These are phyloP conservation scores for Salmacisia buchloeana DNA, from an alignment of 1,284 basidiomycete species.

Conservation along the genomic window DNA sequence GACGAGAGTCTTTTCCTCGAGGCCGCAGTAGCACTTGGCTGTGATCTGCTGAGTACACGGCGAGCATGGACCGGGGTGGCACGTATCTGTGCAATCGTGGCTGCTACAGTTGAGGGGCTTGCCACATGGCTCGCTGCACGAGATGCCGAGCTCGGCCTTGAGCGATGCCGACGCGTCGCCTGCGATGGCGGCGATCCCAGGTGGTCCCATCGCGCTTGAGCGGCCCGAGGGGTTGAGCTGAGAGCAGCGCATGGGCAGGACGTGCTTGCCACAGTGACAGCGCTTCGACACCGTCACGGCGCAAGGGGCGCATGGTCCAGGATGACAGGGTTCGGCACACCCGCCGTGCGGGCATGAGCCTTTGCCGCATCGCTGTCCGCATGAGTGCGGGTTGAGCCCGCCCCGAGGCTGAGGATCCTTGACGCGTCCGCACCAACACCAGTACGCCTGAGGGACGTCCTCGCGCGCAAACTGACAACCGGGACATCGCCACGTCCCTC, in stretches of 20 bases:
- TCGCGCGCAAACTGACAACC: constrained; percentile 43
- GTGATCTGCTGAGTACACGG: constrained; percentile 24
- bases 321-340: constrained; percentile 39
- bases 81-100: constrained; percentile 33
- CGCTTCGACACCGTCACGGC: constrained; percentile 38
- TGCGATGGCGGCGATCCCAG: background rate
- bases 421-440: constrained; percentile 44
- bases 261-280: constrained; percentile 44
- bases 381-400: constrained; percentile 39
- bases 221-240: constrained; percentile 21
- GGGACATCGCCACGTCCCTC: constrained; percentile 46
- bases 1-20: constrained; percentile 28
- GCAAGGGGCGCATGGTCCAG: constrained; percentile 47
- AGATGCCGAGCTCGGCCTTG: constrained; percentile 20
- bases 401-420: constrained; percentile 29
- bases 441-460: constrained; percentile 40
- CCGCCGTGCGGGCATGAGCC: constrained; percentile 44
- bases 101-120: constrained; percentile 39
- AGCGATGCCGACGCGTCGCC: constrained; percentile 5
- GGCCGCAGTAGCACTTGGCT: constrained; percentile 43
- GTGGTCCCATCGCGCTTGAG: constrained; percentile 14
- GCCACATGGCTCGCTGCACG: constrained; percentile 38
- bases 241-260: constrained; percentile 38
- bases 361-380: constrained; percentile 36
- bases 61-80: constrained; percentile 39